Evolutionary conservation across 1,284 basidiomycete species (phyloP).

Genomic region (Cryptococcus sp.): DNA sequence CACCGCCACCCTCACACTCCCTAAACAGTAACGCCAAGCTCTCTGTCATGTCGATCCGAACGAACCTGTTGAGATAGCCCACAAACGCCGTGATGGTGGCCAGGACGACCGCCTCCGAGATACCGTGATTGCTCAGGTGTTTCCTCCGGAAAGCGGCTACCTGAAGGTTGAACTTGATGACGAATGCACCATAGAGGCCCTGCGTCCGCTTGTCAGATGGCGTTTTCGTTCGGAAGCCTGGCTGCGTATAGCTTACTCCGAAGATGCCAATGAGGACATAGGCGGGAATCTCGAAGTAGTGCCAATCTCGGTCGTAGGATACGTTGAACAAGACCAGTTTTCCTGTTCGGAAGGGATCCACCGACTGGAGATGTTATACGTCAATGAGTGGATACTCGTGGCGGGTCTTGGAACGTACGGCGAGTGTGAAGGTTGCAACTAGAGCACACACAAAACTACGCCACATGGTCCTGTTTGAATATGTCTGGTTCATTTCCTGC

Average conservation of each 20-base stretch:
- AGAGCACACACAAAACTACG: constrained; percentile 94
- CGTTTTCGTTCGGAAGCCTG: background rate
- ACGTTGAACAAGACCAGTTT: constrained; percentile 98
- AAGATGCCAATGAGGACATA: constrained; percentile 93
- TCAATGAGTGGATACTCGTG: constrained; percentile 1
- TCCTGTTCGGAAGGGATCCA: constrained; percentile 98
- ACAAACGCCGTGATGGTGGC: constrained; percentile 86
- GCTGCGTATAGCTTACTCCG: constrained; percentile 60
- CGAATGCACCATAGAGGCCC: constrained; percentile 95
- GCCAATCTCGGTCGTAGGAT: constrained; percentile 96
- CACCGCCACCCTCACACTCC: constrained; percentile 92
- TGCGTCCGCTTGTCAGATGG: constrained; percentile 41
- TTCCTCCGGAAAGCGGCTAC: constrained; percentile 90
- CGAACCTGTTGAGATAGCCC: constrained; percentile 90
- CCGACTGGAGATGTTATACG: constrained; percentile 59
- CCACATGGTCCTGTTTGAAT: constrained; percentile 99
- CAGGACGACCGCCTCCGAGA: constrained; percentile 83
- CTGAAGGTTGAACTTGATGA: constrained; percentile 95
- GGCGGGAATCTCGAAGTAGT: constrained; percentile 97
- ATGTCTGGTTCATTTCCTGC: constrained; percentile 96
- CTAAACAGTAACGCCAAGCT: constrained; percentile 93
- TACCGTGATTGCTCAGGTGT: constrained; percentile 75
- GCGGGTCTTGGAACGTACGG: constrained; percentile 57
- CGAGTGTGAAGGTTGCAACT: constrained; percentile 91
- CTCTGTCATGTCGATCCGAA: constrained; percentile 97